These are phyloP conservation scores for Metroxylon sagu DNA, from an alignment of 176 grass and related monocot species.

Conservation along the genomic window DNA sequence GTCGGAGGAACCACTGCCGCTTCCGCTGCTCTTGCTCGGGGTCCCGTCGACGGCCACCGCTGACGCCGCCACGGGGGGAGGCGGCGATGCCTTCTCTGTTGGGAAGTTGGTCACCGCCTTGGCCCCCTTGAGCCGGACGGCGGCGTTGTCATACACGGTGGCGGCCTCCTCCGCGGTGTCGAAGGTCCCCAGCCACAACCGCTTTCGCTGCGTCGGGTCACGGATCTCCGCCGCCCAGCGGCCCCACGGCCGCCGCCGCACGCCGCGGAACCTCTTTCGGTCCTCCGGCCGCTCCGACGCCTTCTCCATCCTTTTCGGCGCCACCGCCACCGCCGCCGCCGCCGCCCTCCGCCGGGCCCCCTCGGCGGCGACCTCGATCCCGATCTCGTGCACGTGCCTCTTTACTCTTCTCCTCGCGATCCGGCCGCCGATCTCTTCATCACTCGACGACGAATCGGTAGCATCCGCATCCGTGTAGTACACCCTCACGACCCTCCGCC, in stretches of 20 bases:
- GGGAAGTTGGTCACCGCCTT: slow-evolving; percentile 47
- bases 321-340: slow-evolving; percentile 15
- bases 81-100: neutral
- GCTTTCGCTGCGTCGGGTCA: slow-evolving; percentile 30
- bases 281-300: neutral
- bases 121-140: slow-evolving; percentile 38
- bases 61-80: neutral
- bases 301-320: neutral
- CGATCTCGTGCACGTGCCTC: slow-evolving; percentile 34
- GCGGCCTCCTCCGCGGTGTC: slow-evolving; percentile 86
- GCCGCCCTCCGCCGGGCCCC: neutral
- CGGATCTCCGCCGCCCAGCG: slow-evolving; percentile 38
- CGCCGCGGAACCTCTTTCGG: slow-evolving; percentile 28
- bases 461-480: slow-evolving; percentile 39
- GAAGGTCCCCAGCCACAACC: slow-evolving; percentile 86
- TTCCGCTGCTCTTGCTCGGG: no score
- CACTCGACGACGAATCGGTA: slow-evolving; percentile 52
- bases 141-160: slow-evolving; percentile 48
- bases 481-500: slow-evolving; percentile 28
- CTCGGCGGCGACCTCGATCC: neutral
- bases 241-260: slow-evolving; percentile 44
- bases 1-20: neutral
- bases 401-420: slow-evolving; percentile 3
- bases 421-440: slow-evolving; percentile 10
- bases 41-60: no score